Percentiles rank a stretch among this genome's conserved stretches.
Conservation (phyloP, 345 rosid genomes). For the Eucalyptus camaldulensis region DNA sequence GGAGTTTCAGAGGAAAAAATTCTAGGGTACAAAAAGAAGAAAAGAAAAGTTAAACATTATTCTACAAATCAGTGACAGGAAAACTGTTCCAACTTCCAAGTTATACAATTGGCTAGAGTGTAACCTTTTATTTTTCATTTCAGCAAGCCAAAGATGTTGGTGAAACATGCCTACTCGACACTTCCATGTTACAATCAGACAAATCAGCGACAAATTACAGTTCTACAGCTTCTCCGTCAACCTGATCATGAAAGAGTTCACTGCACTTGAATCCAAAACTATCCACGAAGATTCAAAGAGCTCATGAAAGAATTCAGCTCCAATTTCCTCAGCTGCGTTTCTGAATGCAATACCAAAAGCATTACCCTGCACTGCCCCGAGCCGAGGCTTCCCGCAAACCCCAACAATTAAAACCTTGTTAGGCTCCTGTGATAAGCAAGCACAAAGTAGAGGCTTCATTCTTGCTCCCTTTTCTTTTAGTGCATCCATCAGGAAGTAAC, state of each 20-base stretch:
- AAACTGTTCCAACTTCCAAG: not conserved
- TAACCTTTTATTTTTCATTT: not conserved
- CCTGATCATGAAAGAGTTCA: constrained; percentile 81
- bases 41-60: not conserved
- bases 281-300: constrained; percentile 98
- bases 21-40: not conserved
- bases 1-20: not conserved
- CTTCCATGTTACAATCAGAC: not conserved
- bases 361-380: constrained; percentile 88
- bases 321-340: constrained; percentile 74
- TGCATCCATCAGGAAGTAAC: constrained; percentile 96
- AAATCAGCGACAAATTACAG: not conserved
- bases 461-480: constrained; percentile 89
- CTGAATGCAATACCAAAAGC: constrained; percentile 84
- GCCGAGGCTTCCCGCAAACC: constrained; percentile 87
- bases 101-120: not conserved
- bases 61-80: not conserved
- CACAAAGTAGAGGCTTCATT: constrained; percentile 87
- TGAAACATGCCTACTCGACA: not conserved
- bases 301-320: constrained; percentile 85
- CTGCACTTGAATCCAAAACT: constrained; percentile 54
- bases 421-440: constrained; percentile 59
- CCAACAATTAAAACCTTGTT: constrained; percentile 78
- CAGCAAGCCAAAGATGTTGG: not conserved
- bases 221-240: constrained; percentile 70